Conservation (phyloP, 2,329 filamentous ascomycete genomes). For the Fusarium acutatum region DNA sequence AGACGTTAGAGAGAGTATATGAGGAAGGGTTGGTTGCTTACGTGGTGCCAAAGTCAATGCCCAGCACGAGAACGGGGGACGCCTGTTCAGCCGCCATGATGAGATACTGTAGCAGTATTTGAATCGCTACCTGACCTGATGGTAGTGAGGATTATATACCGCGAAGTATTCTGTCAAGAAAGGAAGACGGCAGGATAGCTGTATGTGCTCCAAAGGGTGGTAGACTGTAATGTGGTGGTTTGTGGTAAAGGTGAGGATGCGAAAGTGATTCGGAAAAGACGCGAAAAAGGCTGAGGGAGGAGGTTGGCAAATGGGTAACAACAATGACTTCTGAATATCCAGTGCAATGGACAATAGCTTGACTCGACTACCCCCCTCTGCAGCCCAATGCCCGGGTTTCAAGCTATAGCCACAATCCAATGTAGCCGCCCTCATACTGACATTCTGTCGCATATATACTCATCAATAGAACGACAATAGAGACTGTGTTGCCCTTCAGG, state of each 20-base stretch:
- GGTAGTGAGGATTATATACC: too few relatives aligned
- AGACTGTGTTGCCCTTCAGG: background rate
- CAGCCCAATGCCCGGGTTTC: background rate
- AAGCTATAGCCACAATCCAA: too few relatives aligned
- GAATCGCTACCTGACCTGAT: background rate
- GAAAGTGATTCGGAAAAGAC: background rate
- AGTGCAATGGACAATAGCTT: background rate
- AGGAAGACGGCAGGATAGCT: background rate
- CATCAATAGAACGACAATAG: background rate
- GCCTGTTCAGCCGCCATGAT: background rate
- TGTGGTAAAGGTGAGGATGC: background rate
- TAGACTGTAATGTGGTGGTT: background rate
- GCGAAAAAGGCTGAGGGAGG: too few relatives aligned
- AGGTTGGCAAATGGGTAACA: too few relatives aligned
- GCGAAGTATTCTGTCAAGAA: background rate
- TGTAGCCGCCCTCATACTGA: background rate
- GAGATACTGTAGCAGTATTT: background rate
- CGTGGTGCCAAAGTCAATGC: conserved; percentile 29
- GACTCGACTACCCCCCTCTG: background rate
- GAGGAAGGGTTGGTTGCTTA: background rate
- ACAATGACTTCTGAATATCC: background rate
- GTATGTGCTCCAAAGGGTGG: background rate
- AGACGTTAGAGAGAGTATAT: background rate
- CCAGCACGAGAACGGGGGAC: conserved; percentile 9
- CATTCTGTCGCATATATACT: background rate